These are phyloP conservation scores for Phytomonas francai DNA, from an alignment of 208 protist species.

Conservation along the genomic window DNA sequence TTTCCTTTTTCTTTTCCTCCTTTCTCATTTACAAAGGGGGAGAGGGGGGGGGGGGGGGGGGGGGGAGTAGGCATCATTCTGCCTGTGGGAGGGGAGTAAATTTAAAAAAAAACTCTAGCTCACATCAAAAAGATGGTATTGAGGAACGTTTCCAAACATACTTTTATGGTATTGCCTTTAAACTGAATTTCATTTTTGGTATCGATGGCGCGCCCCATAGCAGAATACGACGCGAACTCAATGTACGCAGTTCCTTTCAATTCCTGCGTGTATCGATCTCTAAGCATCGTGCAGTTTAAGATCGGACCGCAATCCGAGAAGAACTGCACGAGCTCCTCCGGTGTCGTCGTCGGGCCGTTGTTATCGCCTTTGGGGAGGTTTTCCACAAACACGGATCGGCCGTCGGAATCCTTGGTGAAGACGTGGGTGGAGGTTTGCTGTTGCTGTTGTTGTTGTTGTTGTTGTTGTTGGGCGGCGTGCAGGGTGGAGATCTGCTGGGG, in stretches of 20 bases:
- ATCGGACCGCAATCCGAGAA: conserved; percentile 75
- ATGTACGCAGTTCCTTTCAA: conserved; percentile 83
- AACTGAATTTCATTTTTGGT: conserved; percentile 81
- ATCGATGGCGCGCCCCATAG: conserved; percentile 78
- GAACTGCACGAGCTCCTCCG: conserved; percentile 75
- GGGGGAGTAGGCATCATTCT: conserved; percentile 1
- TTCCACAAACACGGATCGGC: conserved; percentile 79
- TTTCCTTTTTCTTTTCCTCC: background rate
- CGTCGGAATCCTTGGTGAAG: conserved; percentile 79
- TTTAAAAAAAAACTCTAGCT: conserved; percentile 4
- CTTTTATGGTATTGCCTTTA: conserved; percentile 80
- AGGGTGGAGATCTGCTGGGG: background rate
- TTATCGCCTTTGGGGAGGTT: conserved; percentile 70
- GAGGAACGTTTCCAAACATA: conserved; percentile 54
- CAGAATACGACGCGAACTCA: conserved; percentile 70
- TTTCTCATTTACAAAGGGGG: background rate
- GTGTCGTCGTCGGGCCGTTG: conserved; percentile 51
- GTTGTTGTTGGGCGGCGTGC: background rate
- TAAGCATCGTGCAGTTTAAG: conserved; percentile 77
- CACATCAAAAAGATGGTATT: conserved; percentile 11
- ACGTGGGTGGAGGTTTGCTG: conserved; percentile 18
- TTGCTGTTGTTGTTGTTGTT: conserved; percentile 10
- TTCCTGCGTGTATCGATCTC: conserved; percentile 68
- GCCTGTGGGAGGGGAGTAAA: background rate
- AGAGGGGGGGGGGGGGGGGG: conserved; percentile 8